Evolutionary conservation across 495 filamentous ascomycete species (phyloP), one percentile per base, ranked within the genome.

Genomic region (Aspergillus affinis): DNA sequence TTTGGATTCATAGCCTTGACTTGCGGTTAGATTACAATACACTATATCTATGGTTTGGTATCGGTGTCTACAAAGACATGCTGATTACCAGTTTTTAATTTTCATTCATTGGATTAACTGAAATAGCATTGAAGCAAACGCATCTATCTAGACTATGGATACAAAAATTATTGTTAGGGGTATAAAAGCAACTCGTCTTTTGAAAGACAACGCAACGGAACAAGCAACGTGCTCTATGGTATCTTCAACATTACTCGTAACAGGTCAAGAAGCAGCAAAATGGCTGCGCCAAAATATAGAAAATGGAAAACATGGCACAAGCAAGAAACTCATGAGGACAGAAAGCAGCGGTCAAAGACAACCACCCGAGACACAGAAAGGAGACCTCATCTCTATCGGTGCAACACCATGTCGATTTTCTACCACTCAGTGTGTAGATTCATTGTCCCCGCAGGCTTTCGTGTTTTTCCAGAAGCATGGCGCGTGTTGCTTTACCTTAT

Each of bases 191-290:
- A 58, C 36, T 17, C 29, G 4, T 26, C 23, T 26, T 32, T 46
- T 30, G 46, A 18, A 55, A 15, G 49, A 54, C 21, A 54, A 10
- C 7, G 12, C 27, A 60, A 13, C 21, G 44, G 41, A 53, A 18
- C 17, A 45, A 47, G 26, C 41, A 21, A 23, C 47, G 13, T n/a
- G 45, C 47, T 60, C 58, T 60, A 60, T 60, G 58, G 51, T 60
- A 60, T 60, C 51, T 60, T 60, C 55, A 55, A 54, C 54, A 58
- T 65, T 55, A 58, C 23, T 65, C 55, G 47, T 61, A 46, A 58
- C 54, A 55, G 20, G 55, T 52, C 29, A 46, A 13, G 20, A 15
- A 15, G 36, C 36, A 41, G 27, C n/a, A 49, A 21, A 20, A 49
- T 20, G 48, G 21, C 36, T 41, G 48, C 48, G 4, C 15, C 21